phyloP scores from a whole-genome alignment of 441 rosid genomes.

The Arabidopsis lyrata region DNA sequence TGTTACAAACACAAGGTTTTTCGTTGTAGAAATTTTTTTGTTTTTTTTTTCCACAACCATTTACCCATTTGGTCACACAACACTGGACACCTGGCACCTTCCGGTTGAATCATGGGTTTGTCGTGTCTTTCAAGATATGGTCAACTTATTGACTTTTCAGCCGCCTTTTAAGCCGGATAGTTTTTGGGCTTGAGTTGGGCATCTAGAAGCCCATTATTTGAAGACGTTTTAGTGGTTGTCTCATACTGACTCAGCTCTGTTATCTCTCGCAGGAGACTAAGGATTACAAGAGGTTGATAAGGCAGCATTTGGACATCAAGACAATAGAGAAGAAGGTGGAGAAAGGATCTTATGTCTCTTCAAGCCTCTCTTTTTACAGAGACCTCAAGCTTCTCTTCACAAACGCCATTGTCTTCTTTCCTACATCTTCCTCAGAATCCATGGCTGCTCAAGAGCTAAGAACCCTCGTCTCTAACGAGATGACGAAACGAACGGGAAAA shows the following conservation, averaged over 20 bases:
- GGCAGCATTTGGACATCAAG: slow-evolving; percentile 60
- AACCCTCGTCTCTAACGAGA: slow-evolving; percentile 45
- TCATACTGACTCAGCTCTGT: background rate
- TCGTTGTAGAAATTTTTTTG: background rate
- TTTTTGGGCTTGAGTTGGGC: slow-evolving; percentile 31
- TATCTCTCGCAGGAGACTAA: slow-evolving; percentile 47
- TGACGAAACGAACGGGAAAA: slow-evolving; percentile 17
- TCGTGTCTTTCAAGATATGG: slow-evolving; percentile 42
- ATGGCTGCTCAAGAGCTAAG: slow-evolving; percentile 54
- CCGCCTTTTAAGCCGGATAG: background rate
- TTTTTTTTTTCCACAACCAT: background rate
- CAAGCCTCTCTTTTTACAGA: slow-evolving; percentile 51
- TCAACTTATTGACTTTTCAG: slow-evolving; percentile 38
- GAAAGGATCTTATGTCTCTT: slow-evolving; percentile 51
- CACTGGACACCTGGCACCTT: slow-evolving; percentile 41
- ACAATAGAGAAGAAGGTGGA: slow-evolving; percentile 53
- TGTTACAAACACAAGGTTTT: background rate
- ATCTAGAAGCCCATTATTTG: background rate
- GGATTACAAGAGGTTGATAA: slow-evolving; percentile 50
- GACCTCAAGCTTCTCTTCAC: slow-evolving; percentile 63
- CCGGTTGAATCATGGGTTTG: slow-evolving; percentile 40
- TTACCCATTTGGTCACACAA: slow-evolving; percentile 11
- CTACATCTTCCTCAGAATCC: slow-evolving; percentile 49
- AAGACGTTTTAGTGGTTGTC: background rate
- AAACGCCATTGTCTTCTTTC: slow-evolving; percentile 62